phyloP scores from a whole-genome alignment of 352 stramenopile species.

The Blastocystis sp. region DNA sequence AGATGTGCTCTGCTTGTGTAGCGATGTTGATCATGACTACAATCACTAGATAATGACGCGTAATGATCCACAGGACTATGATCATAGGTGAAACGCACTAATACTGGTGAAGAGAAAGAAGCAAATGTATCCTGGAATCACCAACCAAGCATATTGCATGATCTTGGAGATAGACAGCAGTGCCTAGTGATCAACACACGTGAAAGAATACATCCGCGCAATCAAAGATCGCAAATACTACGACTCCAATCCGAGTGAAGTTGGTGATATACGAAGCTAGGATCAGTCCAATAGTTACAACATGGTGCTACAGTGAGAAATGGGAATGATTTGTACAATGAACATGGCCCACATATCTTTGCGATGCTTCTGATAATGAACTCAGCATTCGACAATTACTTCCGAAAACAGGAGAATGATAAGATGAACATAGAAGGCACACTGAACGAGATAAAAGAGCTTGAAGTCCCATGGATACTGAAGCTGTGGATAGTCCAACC shows the following conservation, averaged over 20 bases:
- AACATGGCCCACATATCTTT: slow-evolving; percentile 39
- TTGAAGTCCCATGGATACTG: slow-evolving; percentile 30
- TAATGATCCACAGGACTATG: slow-evolving; percentile 7
- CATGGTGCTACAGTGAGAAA: slow-evolving; percentile 1
- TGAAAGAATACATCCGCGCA: not conserved
- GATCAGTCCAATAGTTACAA: slow-evolving; percentile 28
- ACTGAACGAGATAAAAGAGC: slow-evolving; percentile 22
- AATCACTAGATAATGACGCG: slow-evolving; percentile 36
- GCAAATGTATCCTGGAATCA: slow-evolving; percentile 1
- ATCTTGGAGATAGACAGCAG: slow-evolving; percentile 20
- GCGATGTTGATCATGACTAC: slow-evolving; percentile 23
- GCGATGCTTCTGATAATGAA: slow-evolving; percentile 24
- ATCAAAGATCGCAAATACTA: slow-evolving; percentile 52
- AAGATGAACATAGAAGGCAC: slow-evolving; percentile 1
- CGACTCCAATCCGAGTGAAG: slow-evolving; percentile 28
- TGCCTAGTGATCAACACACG: not conserved
- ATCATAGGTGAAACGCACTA: not conserved
- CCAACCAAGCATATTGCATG: slow-evolving; percentile 17
- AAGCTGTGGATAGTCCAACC: slow-evolving; percentile 30
- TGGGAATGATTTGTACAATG: not conserved
- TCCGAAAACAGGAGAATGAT: slow-evolving; percentile 23
- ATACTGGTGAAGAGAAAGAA: slow-evolving; percentile 24
- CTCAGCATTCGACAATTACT: not conserved
- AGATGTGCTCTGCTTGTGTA: not conserved
- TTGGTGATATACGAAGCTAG: slow-evolving; percentile 33